Percentiles rank a stretch among this genome's conserved stretches.
Conservation (phyloP, 2,329 filamentous ascomycete genomes). For the Colletotrichum australisinense region DNA sequence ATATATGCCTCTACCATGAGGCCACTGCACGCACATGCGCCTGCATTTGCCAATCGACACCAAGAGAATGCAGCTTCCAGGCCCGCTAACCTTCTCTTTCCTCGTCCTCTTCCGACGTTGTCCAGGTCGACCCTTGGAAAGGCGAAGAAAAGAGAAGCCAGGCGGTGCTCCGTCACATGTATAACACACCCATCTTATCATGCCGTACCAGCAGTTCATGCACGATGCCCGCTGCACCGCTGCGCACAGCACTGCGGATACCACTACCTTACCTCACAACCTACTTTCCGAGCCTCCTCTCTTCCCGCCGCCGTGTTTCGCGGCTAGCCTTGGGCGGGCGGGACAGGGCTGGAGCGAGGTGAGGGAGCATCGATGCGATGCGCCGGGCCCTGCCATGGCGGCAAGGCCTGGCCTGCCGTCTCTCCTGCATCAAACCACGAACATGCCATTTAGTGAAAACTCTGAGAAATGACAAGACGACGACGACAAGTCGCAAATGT, state of each 20-base stretch:
- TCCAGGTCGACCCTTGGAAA: conserved; percentile 22
- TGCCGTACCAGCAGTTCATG: conserved; percentile 37
- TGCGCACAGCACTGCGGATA: conserved; percentile 9
- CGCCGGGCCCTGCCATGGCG: conserved; percentile 11
- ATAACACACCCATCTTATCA: conserved; percentile 26
- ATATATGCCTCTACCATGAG: conserved; percentile 23
- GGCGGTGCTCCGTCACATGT: conserved; percentile 32
- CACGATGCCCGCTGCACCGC: conserved; percentile 35
- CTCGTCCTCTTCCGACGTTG: neutral
- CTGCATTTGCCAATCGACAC: conserved; percentile 16
- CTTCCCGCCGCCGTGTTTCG: conserved; percentile 22
- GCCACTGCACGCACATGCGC: conserved; percentile 10
- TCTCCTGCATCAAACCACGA: conserved; percentile 22
- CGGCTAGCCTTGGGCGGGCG: conserved; percentile 13
- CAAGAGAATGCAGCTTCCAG: conserved; percentile 25
- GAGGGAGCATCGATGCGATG: conserved; percentile 2
- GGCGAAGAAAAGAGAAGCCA: neutral
- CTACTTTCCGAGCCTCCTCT: conserved; percentile 14
- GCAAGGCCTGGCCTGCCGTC: neutral
- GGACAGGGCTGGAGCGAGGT: conserved; percentile 15
- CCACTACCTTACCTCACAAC: neutral
- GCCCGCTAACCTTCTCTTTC: conserved; percentile 17
- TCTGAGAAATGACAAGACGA: conserved; percentile 24
- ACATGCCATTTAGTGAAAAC: conserved; percentile 17
- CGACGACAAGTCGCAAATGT: neutral